phyloP scores from a whole-genome alignment of 495 filamentous ascomycete species.

The Aspergillus sclerotiicarbonarius region DNA sequence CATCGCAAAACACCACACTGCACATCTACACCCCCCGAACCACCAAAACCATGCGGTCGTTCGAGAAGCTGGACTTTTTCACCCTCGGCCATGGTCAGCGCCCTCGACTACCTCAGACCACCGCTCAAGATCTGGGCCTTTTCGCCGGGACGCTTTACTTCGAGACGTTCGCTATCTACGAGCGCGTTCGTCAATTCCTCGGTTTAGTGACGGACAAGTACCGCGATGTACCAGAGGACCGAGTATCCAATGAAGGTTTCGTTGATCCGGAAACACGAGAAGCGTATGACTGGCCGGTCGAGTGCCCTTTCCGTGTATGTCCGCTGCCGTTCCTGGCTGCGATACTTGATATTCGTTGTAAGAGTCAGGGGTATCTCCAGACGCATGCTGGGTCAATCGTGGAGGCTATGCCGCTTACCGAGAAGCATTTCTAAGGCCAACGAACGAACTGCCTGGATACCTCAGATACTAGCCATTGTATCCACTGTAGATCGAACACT shows the following conservation, averaged over 20 bases:
- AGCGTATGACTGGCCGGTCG: conserved; percentile 19
- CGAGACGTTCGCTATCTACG: conserved; percentile 48
- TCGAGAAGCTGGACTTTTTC: conserved; percentile 46
- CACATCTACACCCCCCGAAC: conserved; percentile 56
- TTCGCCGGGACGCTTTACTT: conserved; percentile 69
- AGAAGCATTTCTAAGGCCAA: conserved; percentile 16
- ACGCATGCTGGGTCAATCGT: conserved; percentile 54
- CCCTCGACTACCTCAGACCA: neutral
- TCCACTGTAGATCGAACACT: no score
- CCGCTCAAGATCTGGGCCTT: conserved; percentile 44
- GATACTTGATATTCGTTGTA: conserved; percentile 47
- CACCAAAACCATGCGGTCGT: conserved; percentile 37
- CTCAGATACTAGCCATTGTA: no score
- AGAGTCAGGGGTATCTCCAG: conserved; percentile 45
- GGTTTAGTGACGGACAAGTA: conserved; percentile 35
- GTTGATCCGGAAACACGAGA: conserved; percentile 30
- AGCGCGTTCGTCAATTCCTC: conserved; percentile 50
- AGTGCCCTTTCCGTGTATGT: conserved; percentile 39
- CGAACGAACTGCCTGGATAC: no score
- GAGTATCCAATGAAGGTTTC: conserved; percentile 42
- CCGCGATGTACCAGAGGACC: conserved; percentile 19
- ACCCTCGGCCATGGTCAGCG: neutral
- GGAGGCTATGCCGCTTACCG: conserved; percentile 25
- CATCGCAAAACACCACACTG: conserved; percentile 32
- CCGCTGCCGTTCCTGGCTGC: conserved; percentile 51